Base-by-base conservation (phyloP, 169 alveolate genomes). In the Amoebophrya sp. region DNA sequence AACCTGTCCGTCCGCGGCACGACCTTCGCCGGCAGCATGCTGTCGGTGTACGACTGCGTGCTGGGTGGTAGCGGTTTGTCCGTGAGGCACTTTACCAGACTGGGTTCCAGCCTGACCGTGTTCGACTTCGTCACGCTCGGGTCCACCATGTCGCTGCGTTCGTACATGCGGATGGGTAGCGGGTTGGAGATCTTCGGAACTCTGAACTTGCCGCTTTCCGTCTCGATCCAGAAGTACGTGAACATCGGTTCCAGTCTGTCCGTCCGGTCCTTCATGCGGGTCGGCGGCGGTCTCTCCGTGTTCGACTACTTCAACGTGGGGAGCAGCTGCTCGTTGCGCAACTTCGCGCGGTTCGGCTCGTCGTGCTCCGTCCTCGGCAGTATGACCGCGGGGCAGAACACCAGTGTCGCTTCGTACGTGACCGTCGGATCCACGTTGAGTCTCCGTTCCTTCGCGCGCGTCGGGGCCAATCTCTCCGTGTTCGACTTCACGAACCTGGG, bases 251-350 rank as follows among this genome's bases (percentile, higher is more conserved):
- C 54, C 47, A 29, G 54, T 7, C 47, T 88, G 33, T 88, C 90
- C 53, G 53, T 88, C 32, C 35, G 90, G 40, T 32, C 54, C 54
- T 88, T 35, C 47, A 40, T n/a, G 40, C 40, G 90, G 23, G 32
- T 32, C 90, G 90, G 90, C 90, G 32, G 90, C 47, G 23, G 53
- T 35, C 54, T 39, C 40, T 88, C 90, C 47, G 90, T 88, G 23
- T 55, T 89, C 29, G 91, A 89, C 29, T 77, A 32, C 39, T 32
- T 66, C 83, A 89, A 38, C 14, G 35, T 89, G 0, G 91, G 91
- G 18, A 89, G 91, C 91, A 38, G 66, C 40, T 0, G 32, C 66
- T 40, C 77, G 2, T 10, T 89, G 32, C 91, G 91, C n/a, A n/a
- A n/a, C n/a, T n/a, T n/a, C n/a, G n/a, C n/a, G n/a, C n/a, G n/a